Evolutionary conservation across 257 asterid genomes (phyloP).

Genomic region (Fraxinus pennsylvanica): DNA sequence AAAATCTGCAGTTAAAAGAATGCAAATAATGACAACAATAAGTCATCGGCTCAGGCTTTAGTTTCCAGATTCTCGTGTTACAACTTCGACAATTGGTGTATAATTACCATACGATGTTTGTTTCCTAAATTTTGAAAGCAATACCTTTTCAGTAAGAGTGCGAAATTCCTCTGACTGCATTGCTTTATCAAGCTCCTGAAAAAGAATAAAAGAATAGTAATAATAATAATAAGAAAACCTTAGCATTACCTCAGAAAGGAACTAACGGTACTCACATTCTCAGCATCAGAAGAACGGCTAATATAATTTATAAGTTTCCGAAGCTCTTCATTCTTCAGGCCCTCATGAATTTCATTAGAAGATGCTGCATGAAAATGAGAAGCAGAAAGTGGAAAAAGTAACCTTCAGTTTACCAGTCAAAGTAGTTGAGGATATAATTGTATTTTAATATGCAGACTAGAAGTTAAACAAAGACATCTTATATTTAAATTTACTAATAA

Average conservation of each 20-base stretch:
- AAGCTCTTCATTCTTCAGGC: constrained; percentile 33
- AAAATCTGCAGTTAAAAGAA: constrained; percentile 39
- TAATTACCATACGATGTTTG: too few relatives aligned
- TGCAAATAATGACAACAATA: not conserved
- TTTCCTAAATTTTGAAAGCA: too few relatives aligned
- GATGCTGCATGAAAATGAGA: constrained; percentile 50
- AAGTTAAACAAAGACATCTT: not conserved
- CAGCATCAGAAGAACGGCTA: constrained; percentile 56
- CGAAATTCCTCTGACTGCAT: constrained; percentile 44
- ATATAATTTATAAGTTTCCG: constrained; percentile 49
- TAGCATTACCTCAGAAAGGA: constrained; percentile 26
- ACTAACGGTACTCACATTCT: constrained; percentile 13
- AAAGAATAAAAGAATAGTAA: not conserved
- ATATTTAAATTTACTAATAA: not conserved
- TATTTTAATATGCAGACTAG: not conserved
- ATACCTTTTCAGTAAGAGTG: constrained; percentile 59
- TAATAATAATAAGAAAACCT: constrained; percentile 20
- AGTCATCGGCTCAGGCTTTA: not conserved
- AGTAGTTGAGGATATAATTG: not conserved
- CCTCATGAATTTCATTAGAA: not conserved
- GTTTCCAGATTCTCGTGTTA: not conserved
- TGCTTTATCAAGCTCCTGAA: constrained; percentile 1
- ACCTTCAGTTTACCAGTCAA: not conserved
- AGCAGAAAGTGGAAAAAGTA: not conserved
- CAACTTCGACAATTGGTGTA: too few relatives aligned